Conservation (phyloP, 164 flowering plant genomes). For the Stephania cephalantha region DNA sequence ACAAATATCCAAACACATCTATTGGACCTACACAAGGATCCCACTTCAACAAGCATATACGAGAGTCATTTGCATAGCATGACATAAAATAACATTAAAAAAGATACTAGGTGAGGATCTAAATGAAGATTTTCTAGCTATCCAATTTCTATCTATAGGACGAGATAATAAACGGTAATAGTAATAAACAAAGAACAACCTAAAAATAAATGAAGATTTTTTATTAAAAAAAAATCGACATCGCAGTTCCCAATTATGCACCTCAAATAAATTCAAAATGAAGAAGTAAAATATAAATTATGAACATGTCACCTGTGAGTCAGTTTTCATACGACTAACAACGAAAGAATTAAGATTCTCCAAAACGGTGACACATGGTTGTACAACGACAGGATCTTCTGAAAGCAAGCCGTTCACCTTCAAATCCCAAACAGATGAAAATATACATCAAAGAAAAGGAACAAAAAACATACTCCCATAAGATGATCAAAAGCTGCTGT, state of each 20-base stretch:
- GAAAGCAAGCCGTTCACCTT: conserved; percentile 39
- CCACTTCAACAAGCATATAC: not conserved
- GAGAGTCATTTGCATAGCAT: not conserved
- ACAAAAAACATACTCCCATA: not conserved
- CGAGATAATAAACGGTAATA: not conserved
- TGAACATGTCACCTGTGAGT: conserved; percentile 42
- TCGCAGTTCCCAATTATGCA: not conserved
- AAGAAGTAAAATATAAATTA: conserved; percentile 12
- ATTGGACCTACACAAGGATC: too few relatives aligned
- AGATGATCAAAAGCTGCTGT: not conserved
- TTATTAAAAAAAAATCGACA: not conserved
- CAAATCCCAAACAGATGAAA: conserved; percentile 12
- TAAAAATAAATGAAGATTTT: not conserved
- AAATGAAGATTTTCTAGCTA: too few relatives aligned
- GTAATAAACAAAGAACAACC: not conserved
- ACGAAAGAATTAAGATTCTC: conserved; percentile 36
- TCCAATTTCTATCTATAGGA: too few relatives aligned
- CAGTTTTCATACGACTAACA: conserved; percentile 40
- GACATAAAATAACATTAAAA: not conserved
- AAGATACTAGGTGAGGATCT: too few relatives aligned
- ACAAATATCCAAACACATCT: too few relatives aligned
- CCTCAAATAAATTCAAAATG: not conserved
- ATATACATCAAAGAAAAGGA: not conserved
- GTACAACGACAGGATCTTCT: conserved; percentile 45
- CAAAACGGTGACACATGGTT: conserved; percentile 65